Evolutionary conservation across 1,284 basidiomycete species (phyloP), one percentile per base, ranked within the genome.

Genomic region (Trametes versicolor): DNA sequence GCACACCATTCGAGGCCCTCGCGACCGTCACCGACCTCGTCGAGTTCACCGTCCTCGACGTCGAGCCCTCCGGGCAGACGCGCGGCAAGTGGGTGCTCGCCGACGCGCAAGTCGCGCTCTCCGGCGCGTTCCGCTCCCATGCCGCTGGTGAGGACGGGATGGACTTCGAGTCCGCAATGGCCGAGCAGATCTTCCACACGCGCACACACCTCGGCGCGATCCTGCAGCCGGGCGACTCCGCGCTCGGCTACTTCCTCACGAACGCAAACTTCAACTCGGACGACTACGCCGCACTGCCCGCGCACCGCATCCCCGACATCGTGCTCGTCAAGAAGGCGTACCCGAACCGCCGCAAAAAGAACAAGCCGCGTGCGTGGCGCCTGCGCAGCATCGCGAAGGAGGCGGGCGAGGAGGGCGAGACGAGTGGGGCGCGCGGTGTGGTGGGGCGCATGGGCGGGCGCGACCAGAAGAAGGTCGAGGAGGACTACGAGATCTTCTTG

Each of bases 401-500:
- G 77, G 91, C 87, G 23, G 95, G 93, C 37, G 92, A 93, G 75
- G 91, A 92, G 54, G 93, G 90, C 50, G 88, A 91, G 70, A 94
- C 91, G 19, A 84, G 88, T 50, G 78, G 75, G 67, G 94, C 88
- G 19, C 85, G 94, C 52, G 96, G 96, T 66, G 92, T 97, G 4
- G 89, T 98, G 43, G 96, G 96, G 0, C 83, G 96, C 57, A 86
- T 93, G 82, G 96, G 96, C 45, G 96, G 96, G 49, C 83, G 96
- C 58, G 97, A 99, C 78, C 88, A 92, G 80, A 93, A 88, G 82
- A 96, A 96, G 82, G 95, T 99, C 66, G 96, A 99, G 76, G 90
- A 95, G 76, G 97, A 99, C 76, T 99, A 99, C 78, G 97, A 99
- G 81, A 73, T 95, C 67, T 99, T 99, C 89, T 82, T 99, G 79